Conservation (phyloP, 2,329 filamentous ascomycete genomes). For the Dothidotthia symphoricarpi region DNA sequence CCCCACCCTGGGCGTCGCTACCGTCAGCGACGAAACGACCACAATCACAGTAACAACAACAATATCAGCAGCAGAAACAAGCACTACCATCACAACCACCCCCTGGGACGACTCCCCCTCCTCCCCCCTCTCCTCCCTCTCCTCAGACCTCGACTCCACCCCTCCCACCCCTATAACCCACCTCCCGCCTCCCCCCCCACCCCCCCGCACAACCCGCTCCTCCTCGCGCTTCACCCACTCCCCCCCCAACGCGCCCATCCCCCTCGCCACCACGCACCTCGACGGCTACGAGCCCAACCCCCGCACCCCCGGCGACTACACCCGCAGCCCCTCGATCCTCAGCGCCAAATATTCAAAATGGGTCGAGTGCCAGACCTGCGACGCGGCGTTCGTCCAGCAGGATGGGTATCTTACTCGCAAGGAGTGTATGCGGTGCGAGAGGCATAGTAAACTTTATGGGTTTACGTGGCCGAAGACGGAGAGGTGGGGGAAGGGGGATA, state of each 20-base stretch:
- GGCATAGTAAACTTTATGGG: constrained; percentile 93
- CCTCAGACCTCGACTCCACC: no score
- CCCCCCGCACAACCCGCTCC: constrained; percentile 36
- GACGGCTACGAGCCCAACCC: constrained; percentile 28
- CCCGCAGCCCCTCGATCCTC: constrained; percentile 73
- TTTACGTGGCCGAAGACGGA: constrained; percentile 97
- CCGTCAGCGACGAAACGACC: constrained; percentile 28
- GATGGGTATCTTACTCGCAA: constrained; percentile 82
- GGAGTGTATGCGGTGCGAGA: constrained; percentile 87
- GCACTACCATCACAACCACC: no score
- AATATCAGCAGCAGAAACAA: no score
- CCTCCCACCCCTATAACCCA: not conserved
- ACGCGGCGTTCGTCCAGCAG: constrained; percentile 77
- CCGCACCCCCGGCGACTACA: constrained; percentile 60
- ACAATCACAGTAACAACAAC: constrained; percentile 24
- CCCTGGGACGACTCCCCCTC: no score
- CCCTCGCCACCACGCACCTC: constrained; percentile 3
- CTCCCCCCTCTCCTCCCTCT: no score
- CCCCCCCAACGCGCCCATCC: constrained; percentile 31
- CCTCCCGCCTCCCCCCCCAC: no score
- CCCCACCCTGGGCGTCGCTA: constrained; percentile 30
- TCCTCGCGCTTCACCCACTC: constrained; percentile 28
- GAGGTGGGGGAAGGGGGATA: constrained; percentile 70
- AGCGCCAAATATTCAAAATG: constrained; percentile 74
- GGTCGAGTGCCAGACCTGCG: constrained; percentile 86